Evolutionary conservation across 352 stramenopile species (phyloP).

Genomic region (Phytophthora sojae): DNA sequence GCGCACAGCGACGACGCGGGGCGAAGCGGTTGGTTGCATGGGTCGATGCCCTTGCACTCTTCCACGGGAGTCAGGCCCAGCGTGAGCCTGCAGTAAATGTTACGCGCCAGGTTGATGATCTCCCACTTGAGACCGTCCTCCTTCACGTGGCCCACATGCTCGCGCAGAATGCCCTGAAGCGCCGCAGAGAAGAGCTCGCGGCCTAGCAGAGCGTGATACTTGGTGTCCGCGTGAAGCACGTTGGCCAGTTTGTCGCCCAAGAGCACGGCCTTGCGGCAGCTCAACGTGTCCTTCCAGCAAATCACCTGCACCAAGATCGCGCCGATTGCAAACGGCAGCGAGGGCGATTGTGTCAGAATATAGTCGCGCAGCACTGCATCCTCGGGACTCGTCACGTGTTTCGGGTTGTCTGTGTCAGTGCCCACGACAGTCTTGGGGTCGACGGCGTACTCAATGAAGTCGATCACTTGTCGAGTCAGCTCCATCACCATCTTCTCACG

Average conservation of each 20-base stretch:
- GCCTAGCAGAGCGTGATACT: constrained; percentile 57
- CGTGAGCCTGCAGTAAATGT: constrained; percentile 81
- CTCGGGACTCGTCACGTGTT: constrained; percentile 72
- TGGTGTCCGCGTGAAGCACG: constrained; percentile 45
- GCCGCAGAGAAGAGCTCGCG: constrained; percentile 70
- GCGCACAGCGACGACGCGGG: constrained; percentile 52
- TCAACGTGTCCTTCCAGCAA: constrained; percentile 79
- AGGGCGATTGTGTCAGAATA: constrained; percentile 54
- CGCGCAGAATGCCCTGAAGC: constrained; percentile 60
- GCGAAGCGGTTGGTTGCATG: constrained; percentile 73
- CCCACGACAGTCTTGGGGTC: constrained; percentile 81
- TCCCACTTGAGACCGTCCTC: constrained; percentile 87
- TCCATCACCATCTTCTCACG: constrained; percentile 82
- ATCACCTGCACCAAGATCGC: constrained; percentile 67
- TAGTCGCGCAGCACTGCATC: constrained; percentile 71
- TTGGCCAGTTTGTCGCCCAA: constrained; percentile 78
- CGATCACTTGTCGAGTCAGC: constrained; percentile 67
- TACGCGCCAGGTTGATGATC: constrained; percentile 84
- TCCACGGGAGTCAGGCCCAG: constrained; percentile 73
- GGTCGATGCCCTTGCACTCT: constrained; percentile 84
- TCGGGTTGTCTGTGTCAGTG: constrained; percentile 73
- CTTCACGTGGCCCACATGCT: constrained; percentile 73
- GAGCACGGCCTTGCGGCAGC: constrained; percentile 63
- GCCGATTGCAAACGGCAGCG: constrained; percentile 60
- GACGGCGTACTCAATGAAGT: constrained; percentile 77